Percentiles rank a stretch among this genome's conserved stretches.
phyloP scores from a whole-genome alignment of 805 yeast species.

The Naumovozyma baii region DNA sequence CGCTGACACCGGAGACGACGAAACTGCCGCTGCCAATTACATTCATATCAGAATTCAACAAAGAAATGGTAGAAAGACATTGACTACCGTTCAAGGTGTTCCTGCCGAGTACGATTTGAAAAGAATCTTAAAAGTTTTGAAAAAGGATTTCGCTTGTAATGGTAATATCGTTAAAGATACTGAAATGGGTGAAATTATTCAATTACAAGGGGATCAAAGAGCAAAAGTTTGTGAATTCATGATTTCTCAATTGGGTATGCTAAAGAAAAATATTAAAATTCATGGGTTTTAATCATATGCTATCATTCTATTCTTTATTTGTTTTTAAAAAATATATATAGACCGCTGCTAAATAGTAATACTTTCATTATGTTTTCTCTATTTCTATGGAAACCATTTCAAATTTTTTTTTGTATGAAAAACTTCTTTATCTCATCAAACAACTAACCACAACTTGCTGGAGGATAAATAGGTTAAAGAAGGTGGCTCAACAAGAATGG shows the following conservation, averaged over 20 bases:
- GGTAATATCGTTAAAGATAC: constrained; percentile 96
- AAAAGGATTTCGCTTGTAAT: constrained; percentile 97
- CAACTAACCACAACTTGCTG: too few relatives aligned
- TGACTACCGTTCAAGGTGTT: constrained; percentile 96
- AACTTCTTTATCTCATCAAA: too few relatives aligned
- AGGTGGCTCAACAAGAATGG: too few relatives aligned
- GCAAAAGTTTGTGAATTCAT: constrained; percentile 90
- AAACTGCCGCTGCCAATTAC: constrained; percentile 89
- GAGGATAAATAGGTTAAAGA: too few relatives aligned
- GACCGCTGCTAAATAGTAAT: too few relatives aligned
- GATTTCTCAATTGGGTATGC: constrained; percentile 75
- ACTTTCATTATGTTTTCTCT: too few relatives aligned
- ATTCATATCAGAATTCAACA: constrained; percentile 98
- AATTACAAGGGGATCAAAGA: constrained; percentile 98
- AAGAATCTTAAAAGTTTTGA: constrained; percentile 84
- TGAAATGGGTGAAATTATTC: constrained; percentile 93
- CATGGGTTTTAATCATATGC: constrained; percentile 88
- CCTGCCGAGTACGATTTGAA: constrained; percentile 92
- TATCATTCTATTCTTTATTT: neutral
- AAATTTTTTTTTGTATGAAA: too few relatives aligned
- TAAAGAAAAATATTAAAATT: constrained; percentile 93
- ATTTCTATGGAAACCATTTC: too few relatives aligned
- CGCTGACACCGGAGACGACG: constrained; percentile 99
- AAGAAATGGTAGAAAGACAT: constrained; percentile 98
- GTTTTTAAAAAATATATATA: too few relatives aligned